Base-by-base conservation (phyloP, 2,329 filamentous ascomycete genomes). In the Trichoderma atrobrunneum region DNA sequence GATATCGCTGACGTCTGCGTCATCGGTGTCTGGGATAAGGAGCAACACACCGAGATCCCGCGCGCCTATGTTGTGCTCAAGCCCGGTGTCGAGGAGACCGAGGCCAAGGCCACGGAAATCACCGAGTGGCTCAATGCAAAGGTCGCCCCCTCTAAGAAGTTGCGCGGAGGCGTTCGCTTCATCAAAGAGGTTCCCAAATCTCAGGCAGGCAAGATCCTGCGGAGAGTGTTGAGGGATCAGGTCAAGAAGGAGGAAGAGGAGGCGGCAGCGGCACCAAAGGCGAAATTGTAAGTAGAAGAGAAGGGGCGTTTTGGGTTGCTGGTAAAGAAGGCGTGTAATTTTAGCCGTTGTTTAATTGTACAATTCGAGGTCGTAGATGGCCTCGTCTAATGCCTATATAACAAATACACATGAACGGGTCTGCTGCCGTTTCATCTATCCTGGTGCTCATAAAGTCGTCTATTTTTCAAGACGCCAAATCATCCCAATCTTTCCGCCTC, bases 401-500 rank as follows among this genome's bases (percentile, higher is more conserved):
- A 68, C 26, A 70, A 70, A 54, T 74, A n/a, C 56, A 48, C 28
- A 54, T 56, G 43, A 36, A 43, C 10, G 51, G 30, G 16, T 24
- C 57, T 43, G 12, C 54, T 43, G 12, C 54, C 56, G 34, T 28
- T 34, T 39, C 54, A 28, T 48, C 61, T 34, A 14, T 59, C 60
- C 48, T 32, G 54, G 26, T 48, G 11, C 12, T 68, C 39, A 8
- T 14, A 14, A 30, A 36, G n/a, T 26, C 34, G 24, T 43, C 34
- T 56, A 48, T 39, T 18, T 36, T 60, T 11, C 21, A 57, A 16
- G 18, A 21, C 34, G 8, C 43, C 67, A 43, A 60, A 36, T 71
- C 18, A 90, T 66, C 84, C 87, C 79, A 97, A 84, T 82, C 90
- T 93, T 87, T 98, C 95, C 0, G 93, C 91, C 85, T 98, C 95